Conservation (phyloP, 768 basidiomycete genomes). For the Lactarius hatsudake region DNA sequence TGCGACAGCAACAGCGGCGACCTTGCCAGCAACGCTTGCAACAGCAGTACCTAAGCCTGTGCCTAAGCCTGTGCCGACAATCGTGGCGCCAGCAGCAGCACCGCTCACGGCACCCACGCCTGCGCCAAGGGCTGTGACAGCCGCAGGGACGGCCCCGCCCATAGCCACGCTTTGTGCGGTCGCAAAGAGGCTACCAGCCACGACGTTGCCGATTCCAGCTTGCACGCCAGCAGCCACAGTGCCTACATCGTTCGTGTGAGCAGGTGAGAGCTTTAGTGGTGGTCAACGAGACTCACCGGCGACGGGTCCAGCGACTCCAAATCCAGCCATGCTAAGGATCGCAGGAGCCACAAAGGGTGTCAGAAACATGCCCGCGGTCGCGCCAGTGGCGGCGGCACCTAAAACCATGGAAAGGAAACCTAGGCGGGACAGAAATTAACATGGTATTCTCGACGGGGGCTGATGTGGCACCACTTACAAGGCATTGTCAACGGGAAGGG, state of each 20-base stretch:
- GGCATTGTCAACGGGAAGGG: neutral
- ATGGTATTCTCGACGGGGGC: neutral
- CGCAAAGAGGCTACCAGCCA: neutral
- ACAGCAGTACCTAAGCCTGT: no score
- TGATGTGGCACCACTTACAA: neutral
- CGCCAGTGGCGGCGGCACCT: neutral
- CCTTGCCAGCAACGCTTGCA: no score
- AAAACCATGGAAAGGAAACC: neutral
- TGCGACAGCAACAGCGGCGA: no score
- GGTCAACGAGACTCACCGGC: neutral
- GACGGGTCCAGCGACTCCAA: slow-evolving; percentile 12
- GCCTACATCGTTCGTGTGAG: neutral
- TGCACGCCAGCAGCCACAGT: slow-evolving; percentile 6
- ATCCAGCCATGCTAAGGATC: neutral
- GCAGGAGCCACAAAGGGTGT: neutral
- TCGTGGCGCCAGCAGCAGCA: neutral
- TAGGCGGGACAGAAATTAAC: neutral
- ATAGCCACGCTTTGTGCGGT: slow-evolving; percentile 10
- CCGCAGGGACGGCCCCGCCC: neutral
- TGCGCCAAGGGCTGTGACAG: neutral
- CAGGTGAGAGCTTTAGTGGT: no score
- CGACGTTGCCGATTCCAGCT: slow-evolving; percentile 3
- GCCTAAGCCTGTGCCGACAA: no score
- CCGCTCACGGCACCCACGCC: neutral
- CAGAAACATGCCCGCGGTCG: neutral